phyloP scores from a whole-genome alignment of 2,329 filamentous ascomycete species.

The Calonectria fujianensis region DNA sequence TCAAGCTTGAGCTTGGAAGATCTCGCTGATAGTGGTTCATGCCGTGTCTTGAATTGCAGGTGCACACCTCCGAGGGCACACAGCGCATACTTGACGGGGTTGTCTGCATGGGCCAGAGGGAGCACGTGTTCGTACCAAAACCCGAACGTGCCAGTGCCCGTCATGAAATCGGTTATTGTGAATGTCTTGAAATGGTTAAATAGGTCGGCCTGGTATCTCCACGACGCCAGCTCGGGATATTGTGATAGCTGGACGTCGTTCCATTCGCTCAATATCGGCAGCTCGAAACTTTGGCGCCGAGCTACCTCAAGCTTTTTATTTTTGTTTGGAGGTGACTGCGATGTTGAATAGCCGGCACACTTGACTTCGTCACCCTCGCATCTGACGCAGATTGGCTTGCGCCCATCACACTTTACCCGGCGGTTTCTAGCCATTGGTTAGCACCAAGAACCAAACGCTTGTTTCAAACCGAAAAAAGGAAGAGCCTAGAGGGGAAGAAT shows the following conservation, averaged over 20 bases:
- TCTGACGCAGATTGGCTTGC: slow-evolving; percentile 13
- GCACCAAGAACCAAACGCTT: neutral
- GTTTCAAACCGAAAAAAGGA: neutral
- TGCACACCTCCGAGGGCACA: slow-evolving; percentile 25
- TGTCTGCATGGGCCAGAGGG: slow-evolving; percentile 11
- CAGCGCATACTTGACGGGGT: slow-evolving; percentile 28
- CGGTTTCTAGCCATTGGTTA: neutral
- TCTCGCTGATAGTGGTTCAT: neutral
- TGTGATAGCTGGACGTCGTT: slow-evolving; percentile 5
- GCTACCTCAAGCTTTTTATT: neutral
- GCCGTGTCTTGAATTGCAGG: slow-evolving; percentile 20
- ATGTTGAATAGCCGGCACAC: neutral
- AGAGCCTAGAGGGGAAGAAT: neutral
- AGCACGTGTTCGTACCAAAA: slow-evolving; percentile 28
- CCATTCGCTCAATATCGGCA: slow-evolving; percentile 11
- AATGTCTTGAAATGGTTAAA: slow-evolving; percentile 24
- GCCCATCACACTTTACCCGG: slow-evolving; percentile 4
- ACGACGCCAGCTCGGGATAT: slow-evolving; percentile 2
- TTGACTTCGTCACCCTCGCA: slow-evolving; percentile 8
- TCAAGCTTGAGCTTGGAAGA: slow-evolving; percentile 12
- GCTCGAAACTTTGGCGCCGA: neutral
- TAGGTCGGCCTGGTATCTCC: slow-evolving; percentile 18
- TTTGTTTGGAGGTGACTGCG: neutral
- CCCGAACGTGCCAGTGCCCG: slow-evolving; percentile 4
- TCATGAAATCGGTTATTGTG: slow-evolving; percentile 18